A percentile compares a stretch with the other conserved stretches of the same genome.
phyloP scores from a whole-genome alignment of 352 stramenopile genomes.

The Aphanomyces astaci region DNA sequence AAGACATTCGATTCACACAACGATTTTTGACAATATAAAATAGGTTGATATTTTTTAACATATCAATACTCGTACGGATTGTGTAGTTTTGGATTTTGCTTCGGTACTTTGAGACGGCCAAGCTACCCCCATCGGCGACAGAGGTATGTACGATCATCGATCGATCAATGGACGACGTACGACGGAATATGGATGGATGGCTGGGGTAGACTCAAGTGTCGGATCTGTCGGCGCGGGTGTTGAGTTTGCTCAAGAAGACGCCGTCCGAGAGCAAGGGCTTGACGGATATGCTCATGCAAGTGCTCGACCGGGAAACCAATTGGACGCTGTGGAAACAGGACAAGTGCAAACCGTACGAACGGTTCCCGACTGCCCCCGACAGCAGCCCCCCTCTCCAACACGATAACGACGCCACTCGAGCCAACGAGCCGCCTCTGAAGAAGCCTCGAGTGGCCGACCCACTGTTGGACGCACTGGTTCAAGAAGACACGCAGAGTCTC shows the following conservation, averaged over 20 bases:
- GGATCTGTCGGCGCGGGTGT: constrained; percentile 62
- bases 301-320: constrained; percentile 83
- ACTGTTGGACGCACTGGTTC: constrained; percentile 68
- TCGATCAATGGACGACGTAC: background rate
- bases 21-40: too few species aligned
- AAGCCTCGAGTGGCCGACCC: constrained; percentile 23
- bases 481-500: constrained; percentile 58
- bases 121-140: background rate
- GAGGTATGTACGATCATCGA: background rate
- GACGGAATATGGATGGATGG: constrained; percentile 21
- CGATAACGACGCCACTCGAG: too few species aligned
- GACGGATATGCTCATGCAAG: constrained; percentile 76
- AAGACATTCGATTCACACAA: too few species aligned
- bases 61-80: too few species aligned
- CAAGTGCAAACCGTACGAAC: constrained; percentile 78
- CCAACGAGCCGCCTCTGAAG: background rate
- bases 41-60: too few species aligned
- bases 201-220: constrained; percentile 32
- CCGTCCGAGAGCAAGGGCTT: constrained; percentile 80
- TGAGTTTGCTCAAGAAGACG: constrained; percentile 74
- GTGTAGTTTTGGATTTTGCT: constrained; percentile 70
- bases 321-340: constrained; percentile 89
- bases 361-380: too few species aligned
- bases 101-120: constrained; percentile 39
- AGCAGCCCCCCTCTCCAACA: too few species aligned